A percentile compares a stretch with the other conserved stretches of the same genome.
These are phyloP conservation scores for Pterula multifida DNA, from an alignment of 1,284 basidiomycete species.

Conservation along the genomic window DNA sequence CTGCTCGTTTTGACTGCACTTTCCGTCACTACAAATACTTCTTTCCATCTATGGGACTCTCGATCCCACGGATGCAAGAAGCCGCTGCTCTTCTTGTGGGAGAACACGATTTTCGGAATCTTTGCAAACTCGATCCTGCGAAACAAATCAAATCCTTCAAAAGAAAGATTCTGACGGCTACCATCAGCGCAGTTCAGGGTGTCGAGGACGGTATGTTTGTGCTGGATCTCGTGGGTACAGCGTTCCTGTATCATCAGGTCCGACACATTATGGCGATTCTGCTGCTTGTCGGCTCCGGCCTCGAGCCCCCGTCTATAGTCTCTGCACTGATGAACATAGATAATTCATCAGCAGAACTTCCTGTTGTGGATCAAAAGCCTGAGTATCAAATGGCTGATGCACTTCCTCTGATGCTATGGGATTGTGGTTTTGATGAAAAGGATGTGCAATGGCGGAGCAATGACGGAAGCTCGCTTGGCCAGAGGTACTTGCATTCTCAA, in stretches of 20 bases:
- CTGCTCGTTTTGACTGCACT: slow-evolving; percentile 80
- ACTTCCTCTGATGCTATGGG: slow-evolving; percentile 87
- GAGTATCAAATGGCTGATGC: slow-evolving; percentile 90
- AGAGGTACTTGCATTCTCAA: slow-evolving; percentile 37
- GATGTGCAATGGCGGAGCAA: slow-evolving; percentile 67
- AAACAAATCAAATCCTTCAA: slow-evolving; percentile 85
- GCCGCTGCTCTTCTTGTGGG: slow-evolving; percentile 71
- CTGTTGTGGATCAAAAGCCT: slow-evolving; percentile 63
- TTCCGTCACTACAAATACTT: slow-evolving; percentile 98
- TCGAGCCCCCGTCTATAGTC: slow-evolving; percentile 69
- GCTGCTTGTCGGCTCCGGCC: slow-evolving; percentile 76
- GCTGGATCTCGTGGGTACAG: slow-evolving; percentile 80
- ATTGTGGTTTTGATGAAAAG: slow-evolving; percentile 66
- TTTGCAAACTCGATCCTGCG: slow-evolving; percentile 89
- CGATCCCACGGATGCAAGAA: slow-evolving; percentile 67
- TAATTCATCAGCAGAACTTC: slow-evolving; percentile 20
- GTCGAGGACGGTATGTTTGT: slow-evolving; percentile 44
- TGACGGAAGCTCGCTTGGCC: slow-evolving; percentile 19
- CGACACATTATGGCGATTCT: slow-evolving; percentile 91
- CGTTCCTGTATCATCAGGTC: slow-evolving; percentile 96
- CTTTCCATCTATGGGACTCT: slow-evolving; percentile 58
- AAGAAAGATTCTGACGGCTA: slow-evolving; percentile 53
- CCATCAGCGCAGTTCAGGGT: slow-evolving; percentile 34
- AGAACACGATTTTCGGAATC: slow-evolving; percentile 92
- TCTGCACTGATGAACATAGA: slow-evolving; percentile 64